Evolutionary conservation across 148 eudicot species (phyloP), one percentile per base, ranked within the genome.

Genomic region (Chenopodium album): DNA sequence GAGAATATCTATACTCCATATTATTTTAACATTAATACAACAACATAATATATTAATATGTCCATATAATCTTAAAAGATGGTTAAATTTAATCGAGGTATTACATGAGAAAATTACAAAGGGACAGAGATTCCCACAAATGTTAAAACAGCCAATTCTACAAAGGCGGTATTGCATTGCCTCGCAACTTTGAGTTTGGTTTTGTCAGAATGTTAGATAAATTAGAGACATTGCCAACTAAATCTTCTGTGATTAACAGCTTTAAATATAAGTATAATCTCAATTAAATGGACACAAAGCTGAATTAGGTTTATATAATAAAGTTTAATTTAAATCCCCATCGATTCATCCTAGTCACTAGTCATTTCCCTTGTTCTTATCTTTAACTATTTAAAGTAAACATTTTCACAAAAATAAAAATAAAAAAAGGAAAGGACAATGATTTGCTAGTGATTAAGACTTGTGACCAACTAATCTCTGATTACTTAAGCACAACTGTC

Each of bases 321-420:
- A 20, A 22, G 66, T 62, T 62, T 22, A 62, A 20, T 62, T 62
- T 62, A 62, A 62, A 4, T 62, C 28, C 26, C 66, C 16, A 68
- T 46, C 63, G 28, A 67, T 8, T 48, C 73, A 41, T 41, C 44
- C 44, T 41, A 41, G 44, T 41, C 44, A 41, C 81, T 47, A 47
- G 74, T 78, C 82, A 79, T 79, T 52, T 73, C 62, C n/a, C 37
- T 50, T 52, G 83, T 81, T 65, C 79, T 81, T 76, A 81, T 68
- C 84, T 23, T 59, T 9, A 76, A 20, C 16, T 12, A 75, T 13
- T 4, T 16, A 7, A 59, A 26, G 7, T 11, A n/a, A n/a, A 46
- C 14, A 19, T 19, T 3, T 7, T 23, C 26, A 10, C 4, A 41
- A 44, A 23, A 14, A 9, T 12, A 9, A 56, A 54, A 44, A 41